Conservation (phyloP, 768 basidiomycete species). For the Auriculariales sp. region DNA sequence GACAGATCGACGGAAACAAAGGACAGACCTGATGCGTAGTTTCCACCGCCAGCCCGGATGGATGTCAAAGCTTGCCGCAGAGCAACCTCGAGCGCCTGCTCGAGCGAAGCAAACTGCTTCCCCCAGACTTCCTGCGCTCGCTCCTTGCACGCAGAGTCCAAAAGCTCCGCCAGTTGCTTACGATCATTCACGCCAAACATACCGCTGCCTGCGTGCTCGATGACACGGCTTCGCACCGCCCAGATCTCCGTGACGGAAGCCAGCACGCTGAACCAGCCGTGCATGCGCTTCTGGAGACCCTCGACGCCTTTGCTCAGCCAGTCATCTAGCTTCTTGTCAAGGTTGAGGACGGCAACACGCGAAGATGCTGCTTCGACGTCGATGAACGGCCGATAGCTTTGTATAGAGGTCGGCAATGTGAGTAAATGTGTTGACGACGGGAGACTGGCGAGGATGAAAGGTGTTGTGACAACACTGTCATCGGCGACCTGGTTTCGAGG, state of each 20-base stretch:
- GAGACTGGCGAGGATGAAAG: constrained; percentile 48
- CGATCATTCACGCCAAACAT: constrained; percentile 36
- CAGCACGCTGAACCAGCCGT: constrained; percentile 45
- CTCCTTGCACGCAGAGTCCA: constrained; percentile 41
- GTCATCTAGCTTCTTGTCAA: constrained; percentile 32
- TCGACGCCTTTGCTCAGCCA: constrained; percentile 50
- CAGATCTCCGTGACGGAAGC: constrained; percentile 54
- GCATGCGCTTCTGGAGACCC: constrained; percentile 29
- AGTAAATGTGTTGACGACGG: constrained; percentile 77
- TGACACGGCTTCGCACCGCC: constrained; percentile 38
- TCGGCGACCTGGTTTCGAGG: constrained; percentile 21
- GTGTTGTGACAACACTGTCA: constrained; percentile 51
- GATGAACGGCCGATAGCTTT: constrained; percentile 75
- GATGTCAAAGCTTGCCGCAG: constrained; percentile 20
- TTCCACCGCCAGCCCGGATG: constrained; percentile 15
- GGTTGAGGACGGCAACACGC: constrained; percentile 26
- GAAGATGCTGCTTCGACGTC: constrained; percentile 49
- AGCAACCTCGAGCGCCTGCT: constrained; percentile 21
- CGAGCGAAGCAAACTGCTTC: constrained; percentile 25
- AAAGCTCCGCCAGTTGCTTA: constrained; percentile 22
- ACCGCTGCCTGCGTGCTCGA: constrained; percentile 26
- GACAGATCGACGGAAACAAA: background rate
- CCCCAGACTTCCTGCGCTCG: constrained; percentile 50
- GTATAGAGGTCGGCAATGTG: constrained; percentile 55
- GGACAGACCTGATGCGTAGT: constrained; percentile 16